Evolutionary conservation across 1,284 basidiomycete species (phyloP), one percentile per base, ranked within the genome.

Genomic region (Tylopilus sp.): DNA sequence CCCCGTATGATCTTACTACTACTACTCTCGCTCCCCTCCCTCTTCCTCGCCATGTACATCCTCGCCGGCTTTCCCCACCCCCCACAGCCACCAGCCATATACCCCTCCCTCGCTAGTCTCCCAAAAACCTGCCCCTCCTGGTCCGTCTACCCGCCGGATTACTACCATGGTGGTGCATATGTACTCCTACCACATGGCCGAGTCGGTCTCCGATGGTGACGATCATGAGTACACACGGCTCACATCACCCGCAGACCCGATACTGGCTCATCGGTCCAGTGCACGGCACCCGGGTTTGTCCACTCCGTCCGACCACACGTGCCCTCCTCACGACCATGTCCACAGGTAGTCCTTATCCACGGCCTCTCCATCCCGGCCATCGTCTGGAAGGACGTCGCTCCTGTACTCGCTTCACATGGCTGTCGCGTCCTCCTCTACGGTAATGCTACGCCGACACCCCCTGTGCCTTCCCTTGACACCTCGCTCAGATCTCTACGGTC

Each of bases 231-330:
- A 5, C 6, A 8, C 8, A 18, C 38, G 4, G 5, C 39, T 18
- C 19, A 21, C 21, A 15, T 15, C 15, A 6, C 8, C 6, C 21
- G 26, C 59, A 86, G 82, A 76, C 81, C 12, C 74, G 83, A 53
- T 89, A 89, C 64, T 89, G 85, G 84, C 61, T 89, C 30, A 59
- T 86, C 34, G 88, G 87, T 2, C 84, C 84, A 18, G 76, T 80
- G 57, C 66, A 76, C n/a, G 85, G 85, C 15, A 73, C 74, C 46
- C 84, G 82, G 73, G 86, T 88, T 55, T 37, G 72, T 15, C 21
- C 9, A 18, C 34, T 16, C 21, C 13, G 38, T 47, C 41, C 41
- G 38, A 16, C n/a, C 19, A 28, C 19, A 1, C 16, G 6, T 33
- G 4, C 4, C 35, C 42, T 36, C 39, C 41, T 42, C 28, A 52